Evolutionary conservation across 176 grass and related monocot species (phyloP).

Genomic region (Carex pumila): DNA sequence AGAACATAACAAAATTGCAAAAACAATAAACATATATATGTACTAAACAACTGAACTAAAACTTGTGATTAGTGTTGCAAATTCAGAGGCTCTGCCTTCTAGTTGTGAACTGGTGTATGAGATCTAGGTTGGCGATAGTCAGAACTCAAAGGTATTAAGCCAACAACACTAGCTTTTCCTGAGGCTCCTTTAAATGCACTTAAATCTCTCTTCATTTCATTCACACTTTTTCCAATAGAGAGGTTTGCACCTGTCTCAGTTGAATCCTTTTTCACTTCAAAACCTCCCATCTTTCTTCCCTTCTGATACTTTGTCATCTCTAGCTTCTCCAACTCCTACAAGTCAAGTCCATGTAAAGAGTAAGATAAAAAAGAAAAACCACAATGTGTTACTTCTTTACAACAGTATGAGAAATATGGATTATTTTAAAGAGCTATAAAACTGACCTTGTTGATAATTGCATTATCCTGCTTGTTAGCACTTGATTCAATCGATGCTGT

Average conservation of each 20-base stretch:
- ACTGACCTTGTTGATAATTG: slow-evolving; percentile 5
- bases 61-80: slow-evolving; percentile 24
- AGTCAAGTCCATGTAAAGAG: neutral
- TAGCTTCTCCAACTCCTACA: neutral
- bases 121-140: slow-evolving; percentile 29
- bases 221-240: neutral
- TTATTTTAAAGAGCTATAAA: neutral
- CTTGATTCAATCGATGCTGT: neutral
- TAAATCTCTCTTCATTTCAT: neutral
- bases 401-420: neutral
- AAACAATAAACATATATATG: slow-evolving; percentile 11
- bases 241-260: slow-evolving; percentile 11
- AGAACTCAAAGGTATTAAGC: slow-evolving; percentile 6
- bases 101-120: slow-evolving; percentile 75
- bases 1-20: slow-evolving; percentile 18
- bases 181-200: neutral
- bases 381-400: neutral
- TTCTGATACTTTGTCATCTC: neutral
- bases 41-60: slow-evolving; percentile 27
- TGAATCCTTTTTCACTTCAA: slow-evolving; percentile 9
- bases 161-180: neutral
- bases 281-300: slow-evolving; percentile 15
- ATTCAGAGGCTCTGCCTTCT: slow-evolving; percentile 22
- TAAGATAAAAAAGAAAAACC: neutral
- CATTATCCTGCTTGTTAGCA: neutral